Conservation (phyloP, 2,329 filamentous ascomycete species). For the Talaromyces sp. region DNA sequence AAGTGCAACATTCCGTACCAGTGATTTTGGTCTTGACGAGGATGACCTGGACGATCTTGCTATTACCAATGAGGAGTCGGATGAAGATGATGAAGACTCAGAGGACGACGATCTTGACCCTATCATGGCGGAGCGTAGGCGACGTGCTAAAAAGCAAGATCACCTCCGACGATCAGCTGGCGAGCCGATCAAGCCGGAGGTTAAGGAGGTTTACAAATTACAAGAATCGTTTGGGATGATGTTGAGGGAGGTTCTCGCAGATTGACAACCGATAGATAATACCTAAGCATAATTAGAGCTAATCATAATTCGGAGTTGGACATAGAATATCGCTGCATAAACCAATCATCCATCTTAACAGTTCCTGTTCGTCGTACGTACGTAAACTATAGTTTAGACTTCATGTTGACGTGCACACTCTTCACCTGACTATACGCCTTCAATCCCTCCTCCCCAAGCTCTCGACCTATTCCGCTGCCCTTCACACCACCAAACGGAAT, state of each 20-base stretch:
- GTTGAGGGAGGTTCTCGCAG: conserved; percentile 75
- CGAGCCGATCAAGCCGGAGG: conserved; percentile 74
- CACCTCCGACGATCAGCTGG: conserved; percentile 75
- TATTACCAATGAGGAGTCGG: conserved; percentile 69
- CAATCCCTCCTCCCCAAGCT: conserved; percentile 43
- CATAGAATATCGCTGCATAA: background rate
- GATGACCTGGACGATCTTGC: conserved; percentile 79
- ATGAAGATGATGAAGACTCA: conserved; percentile 63
- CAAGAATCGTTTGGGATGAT: conserved; percentile 76
- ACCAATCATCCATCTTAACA: background rate
- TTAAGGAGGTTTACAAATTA: conserved; percentile 77
- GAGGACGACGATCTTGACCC: conserved; percentile 78
- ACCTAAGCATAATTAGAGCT: background rate
- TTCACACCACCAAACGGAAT: conserved; percentile 47
- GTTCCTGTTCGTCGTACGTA: background rate
- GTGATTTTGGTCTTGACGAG: conserved; percentile 86
- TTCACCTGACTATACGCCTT: conserved; percentile 41
- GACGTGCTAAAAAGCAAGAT: conserved; percentile 74
- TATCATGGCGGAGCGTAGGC: conserved; percentile 78
- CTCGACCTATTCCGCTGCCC: conserved; percentile 50
- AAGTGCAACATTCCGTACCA: conserved; percentile 63
- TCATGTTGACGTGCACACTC: conserved; percentile 44
- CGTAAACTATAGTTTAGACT: conserved; percentile 27
- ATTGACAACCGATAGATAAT: conserved; percentile 41
- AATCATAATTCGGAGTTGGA: conserved; percentile 2